These are phyloP conservation scores for Ceratonia siliqua DNA, from an alignment of 306 rosid species.

Conservation along the genomic window DNA sequence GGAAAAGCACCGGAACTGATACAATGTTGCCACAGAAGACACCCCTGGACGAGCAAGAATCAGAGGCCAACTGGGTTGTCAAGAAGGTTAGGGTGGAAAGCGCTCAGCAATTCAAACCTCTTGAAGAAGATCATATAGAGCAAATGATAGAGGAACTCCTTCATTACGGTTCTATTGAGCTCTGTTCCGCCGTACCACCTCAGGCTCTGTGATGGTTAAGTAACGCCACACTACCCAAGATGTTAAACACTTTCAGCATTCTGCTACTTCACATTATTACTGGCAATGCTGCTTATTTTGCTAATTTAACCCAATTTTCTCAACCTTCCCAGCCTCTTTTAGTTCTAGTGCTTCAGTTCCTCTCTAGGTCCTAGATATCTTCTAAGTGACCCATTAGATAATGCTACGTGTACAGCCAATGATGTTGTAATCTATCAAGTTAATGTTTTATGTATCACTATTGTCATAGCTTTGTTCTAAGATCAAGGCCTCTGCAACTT, in stretches of 20 bases:
- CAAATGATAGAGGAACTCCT: slow-evolving; percentile 92
- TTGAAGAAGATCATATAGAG: slow-evolving; percentile 84
- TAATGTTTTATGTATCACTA: no score
- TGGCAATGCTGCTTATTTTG: slow-evolving; percentile 39
- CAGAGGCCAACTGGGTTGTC: slow-evolving; percentile 45
- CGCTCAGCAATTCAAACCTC: slow-evolving; percentile 50
- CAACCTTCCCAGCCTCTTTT: slow-evolving; percentile 13
- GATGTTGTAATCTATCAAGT: slow-evolving; percentile 39
- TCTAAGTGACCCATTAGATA: slow-evolving; percentile 54
- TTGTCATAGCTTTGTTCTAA: slow-evolving; percentile 33
- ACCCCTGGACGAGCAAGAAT: slow-evolving; percentile 32
- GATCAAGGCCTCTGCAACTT: slow-evolving; percentile 10
- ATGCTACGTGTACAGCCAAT: slow-evolving; percentile 53
- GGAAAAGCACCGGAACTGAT: slow-evolving; percentile 12
- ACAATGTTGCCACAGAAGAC: slow-evolving; percentile 40
- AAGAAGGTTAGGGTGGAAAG: slow-evolving; percentile 65
- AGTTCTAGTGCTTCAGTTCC: slow-evolving; percentile 4
- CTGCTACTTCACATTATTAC: slow-evolving; percentile 22
- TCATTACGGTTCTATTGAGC: slow-evolving; percentile 81
- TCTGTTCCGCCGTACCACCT: slow-evolving; percentile 51
- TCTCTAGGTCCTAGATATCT: slow-evolving; percentile 40
- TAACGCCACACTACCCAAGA: not conserved
- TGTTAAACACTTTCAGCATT: not conserved
- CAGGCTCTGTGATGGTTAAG: slow-evolving; percentile 26
- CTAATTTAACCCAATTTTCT: slow-evolving; percentile 59